Base-by-base conservation (phyloP, 176 grass and related monocot species). In the Oryza australiensis region DNA sequence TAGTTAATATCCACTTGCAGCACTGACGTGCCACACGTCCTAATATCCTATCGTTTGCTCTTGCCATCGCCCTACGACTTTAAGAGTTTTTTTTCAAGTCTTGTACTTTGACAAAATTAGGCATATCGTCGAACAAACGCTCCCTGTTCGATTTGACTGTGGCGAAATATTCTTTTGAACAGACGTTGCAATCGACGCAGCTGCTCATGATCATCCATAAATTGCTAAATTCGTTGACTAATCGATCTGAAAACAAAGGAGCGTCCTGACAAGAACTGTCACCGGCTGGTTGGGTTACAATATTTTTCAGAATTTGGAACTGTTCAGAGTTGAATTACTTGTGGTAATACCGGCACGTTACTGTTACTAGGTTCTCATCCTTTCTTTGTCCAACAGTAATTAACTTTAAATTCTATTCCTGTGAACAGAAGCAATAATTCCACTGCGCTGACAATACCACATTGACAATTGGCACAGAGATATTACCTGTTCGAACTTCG, bases 201-300 rank as follows among this genome's bases (percentile, higher is more conserved):
- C 66, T 78, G 59, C 79, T 32, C 22, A 60, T 73, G 73, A 68
- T 57, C 42, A 64, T 46, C 59, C 32, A 53, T 57, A 29, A 82
- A 28, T 29, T 20, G 43, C 60, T 35, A 74, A 73, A 66, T 35
- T 30, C 68, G 68, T 83, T 82, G 88, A 90, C 88, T 28, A 90
- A 78, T 10, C 16, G 34, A 67, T 73, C 29, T 67, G 49, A 38
- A 74, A 62, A 64, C n/a, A 26, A 34, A 64, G 29, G 41, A 13
- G 26, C 77, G 63, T 62, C 67, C 42, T 30, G 27, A 20, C 82
- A 34, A 60, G 45, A 77, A 73, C 67, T 35, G 59, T 77, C 73
- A 60, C 83, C 73, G 59, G 60, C 83, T 7, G 27, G 66, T 27
- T n/a, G 41, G 4, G 42, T 46, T 86, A 66, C 37, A 78, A 86